These are phyloP conservation scores for Lotus japonicus DNA, from an alignment of 306 rosid species.

Conservation along the genomic window DNA sequence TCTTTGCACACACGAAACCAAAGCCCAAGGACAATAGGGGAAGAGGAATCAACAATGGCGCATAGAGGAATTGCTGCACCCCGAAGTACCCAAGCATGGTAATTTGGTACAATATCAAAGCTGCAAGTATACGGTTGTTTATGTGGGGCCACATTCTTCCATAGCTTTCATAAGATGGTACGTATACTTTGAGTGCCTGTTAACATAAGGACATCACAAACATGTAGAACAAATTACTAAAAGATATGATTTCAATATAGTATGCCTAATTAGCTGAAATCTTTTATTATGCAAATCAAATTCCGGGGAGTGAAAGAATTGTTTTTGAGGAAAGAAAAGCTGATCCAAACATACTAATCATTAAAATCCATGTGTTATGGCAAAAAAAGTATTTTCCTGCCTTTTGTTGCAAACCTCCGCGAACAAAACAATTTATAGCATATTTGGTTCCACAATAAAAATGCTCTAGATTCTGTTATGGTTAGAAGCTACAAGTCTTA, in stretches of 20 bases:
- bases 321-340: too few relatives aligned
- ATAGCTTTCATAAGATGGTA: slow-evolving; percentile 81
- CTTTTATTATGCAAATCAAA: background rate
- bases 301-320: too few relatives aligned
- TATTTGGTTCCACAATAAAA: too few relatives aligned
- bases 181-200: slow-evolving; percentile 89
- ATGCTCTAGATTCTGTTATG: too few relatives aligned
- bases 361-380: background rate
- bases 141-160: slow-evolving; percentile 99
- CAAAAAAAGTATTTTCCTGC: background rate
- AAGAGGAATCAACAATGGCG: slow-evolving; percentile 53
- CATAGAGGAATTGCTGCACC: slow-evolving; percentile 43
- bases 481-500: too few relatives aligned
- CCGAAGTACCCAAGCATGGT: slow-evolving; percentile 82
- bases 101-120: slow-evolving; percentile 68
- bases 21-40: slow-evolving; percentile 53
- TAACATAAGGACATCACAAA: slow-evolving; percentile 9
- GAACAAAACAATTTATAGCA: background rate
- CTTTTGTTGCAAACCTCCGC: background rate
- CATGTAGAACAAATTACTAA: background rate
- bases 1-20: slow-evolving; percentile 42
- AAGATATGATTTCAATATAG: background rate
- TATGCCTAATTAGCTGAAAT: background rate
- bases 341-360: background rate
- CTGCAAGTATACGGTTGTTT: slow-evolving; percentile 51